Conservation (phyloP, 2,329 filamentous ascomycete species). For the Ciborinia camelliae region DNA sequence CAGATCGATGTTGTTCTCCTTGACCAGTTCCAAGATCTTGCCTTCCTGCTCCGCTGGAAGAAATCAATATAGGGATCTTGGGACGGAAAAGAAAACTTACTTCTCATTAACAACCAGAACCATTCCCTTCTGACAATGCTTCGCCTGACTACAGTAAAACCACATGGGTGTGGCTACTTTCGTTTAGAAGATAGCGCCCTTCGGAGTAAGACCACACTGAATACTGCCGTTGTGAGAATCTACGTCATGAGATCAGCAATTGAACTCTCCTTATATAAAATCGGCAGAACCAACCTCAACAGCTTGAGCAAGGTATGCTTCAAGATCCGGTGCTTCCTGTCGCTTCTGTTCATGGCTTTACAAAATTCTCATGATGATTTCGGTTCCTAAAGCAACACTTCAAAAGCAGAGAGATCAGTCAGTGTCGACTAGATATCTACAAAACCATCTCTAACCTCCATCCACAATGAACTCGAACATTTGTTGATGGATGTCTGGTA, state of each 20-base stretch:
- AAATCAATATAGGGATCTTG: not conserved
- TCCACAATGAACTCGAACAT: too few relatives aligned
- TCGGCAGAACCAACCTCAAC: constrained; percentile 50
- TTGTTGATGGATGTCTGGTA: too few relatives aligned
- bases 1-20: constrained; percentile 68
- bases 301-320: too few relatives aligned
- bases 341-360: too few relatives aligned
- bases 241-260: constrained; percentile 34
- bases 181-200: constrained; percentile 64
- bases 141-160: constrained; percentile 72
- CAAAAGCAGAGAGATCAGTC: too few relatives aligned
- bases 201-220: constrained; percentile 75
- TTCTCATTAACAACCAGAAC: constrained; percentile 48
- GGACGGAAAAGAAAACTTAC: constrained; percentile 40
- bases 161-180: constrained; percentile 69
- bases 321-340: too few relatives aligned
- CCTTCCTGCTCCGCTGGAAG: constrained; percentile 59
- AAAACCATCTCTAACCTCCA: too few relatives aligned
- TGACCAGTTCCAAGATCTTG: constrained; percentile 67
- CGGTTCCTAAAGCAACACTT: too few relatives aligned
- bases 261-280: not conserved
- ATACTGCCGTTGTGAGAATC: constrained; percentile 85
- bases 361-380: too few relatives aligned
- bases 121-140: constrained; percentile 61
- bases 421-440: too few relatives aligned